phyloP scores from a whole-genome alignment of 2,329 filamentous ascomycete species.

The Xylaria sp. region DNA sequence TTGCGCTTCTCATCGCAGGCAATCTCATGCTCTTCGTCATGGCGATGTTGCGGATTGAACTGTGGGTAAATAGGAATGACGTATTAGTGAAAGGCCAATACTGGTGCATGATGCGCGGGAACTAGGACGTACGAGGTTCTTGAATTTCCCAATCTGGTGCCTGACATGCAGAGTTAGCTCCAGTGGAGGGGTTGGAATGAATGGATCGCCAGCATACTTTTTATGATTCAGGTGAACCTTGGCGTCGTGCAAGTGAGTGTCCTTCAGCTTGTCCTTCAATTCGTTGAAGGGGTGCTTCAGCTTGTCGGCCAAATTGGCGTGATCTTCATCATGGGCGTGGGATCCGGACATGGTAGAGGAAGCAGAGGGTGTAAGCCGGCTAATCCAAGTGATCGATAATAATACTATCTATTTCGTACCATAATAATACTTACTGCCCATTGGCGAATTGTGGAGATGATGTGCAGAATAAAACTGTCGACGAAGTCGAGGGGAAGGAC shows the following conservation, averaged over 20 bases:
- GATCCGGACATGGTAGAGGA: conserved; percentile 37
- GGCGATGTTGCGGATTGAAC: conserved; percentile 89
- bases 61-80: conserved; percentile 41
- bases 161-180: conserved; percentile 43
- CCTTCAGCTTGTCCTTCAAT: conserved; percentile 63
- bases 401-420: neutral
- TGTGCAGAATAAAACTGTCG: neutral
- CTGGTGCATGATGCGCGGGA: neutral
- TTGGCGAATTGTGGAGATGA: neutral
- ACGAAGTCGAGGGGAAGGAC: neutral
- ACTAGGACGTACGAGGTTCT: conserved; percentile 63
- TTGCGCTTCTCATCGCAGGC: conserved; percentile 82
- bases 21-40: conserved; percentile 93
- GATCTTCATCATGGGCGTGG: conserved; percentile 31
- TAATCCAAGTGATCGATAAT: neutral
- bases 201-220: conserved; percentile 58
- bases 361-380: no score
- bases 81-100: conserved; percentile 26
- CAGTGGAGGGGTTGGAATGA: neutral
- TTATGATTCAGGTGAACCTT: conserved; percentile 68
- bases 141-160: conserved; percentile 70
- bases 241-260: conserved; percentile 64
- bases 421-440: neutral
- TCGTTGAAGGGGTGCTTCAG: conserved; percentile 60
- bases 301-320: conserved; percentile 55